Evolutionary conservation across 202 grass and related monocot species (phyloP), one percentile per base, ranked within the genome.

Genomic region (Panicum hallii): DNA sequence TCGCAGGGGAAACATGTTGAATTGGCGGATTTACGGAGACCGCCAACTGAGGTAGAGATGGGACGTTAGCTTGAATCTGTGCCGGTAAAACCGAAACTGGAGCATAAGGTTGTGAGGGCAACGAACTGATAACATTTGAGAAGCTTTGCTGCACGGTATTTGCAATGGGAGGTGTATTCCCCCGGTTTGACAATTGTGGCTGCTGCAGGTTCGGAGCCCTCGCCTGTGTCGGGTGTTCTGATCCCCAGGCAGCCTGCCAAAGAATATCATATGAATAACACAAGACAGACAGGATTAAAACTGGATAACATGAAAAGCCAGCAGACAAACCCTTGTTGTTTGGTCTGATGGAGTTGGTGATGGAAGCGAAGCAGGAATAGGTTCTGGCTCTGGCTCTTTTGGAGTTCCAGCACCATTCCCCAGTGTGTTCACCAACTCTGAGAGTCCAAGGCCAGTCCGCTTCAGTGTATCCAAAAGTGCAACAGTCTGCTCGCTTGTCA

Each of bases 401-500:
- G 49, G 45, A 38, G 64, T 55, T n/a, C 79, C 84, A 20, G 49
- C 60, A 22, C 62, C 66, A 26, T 87, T 87, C 9, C 64, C 58
- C 63, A 83, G 67, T 73, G 66, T 76, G 28, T 88, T 94, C 19
- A 91, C 68, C 84, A 96, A 73, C 44, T 94, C 91, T 6, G 88
- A 57, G 60, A 96, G 82, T 47, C 82, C 87, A 23, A 96, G 88
- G 46, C 93, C 97, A 72, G 90, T 97, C 71, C 71, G 89, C 86
- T 99, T 99, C 67, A 99, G 88, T 89, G 87, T 90, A 82, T 99
- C 97, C 54, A 99, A 76, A 79, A 99, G 90, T 10, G 88, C 89
- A 43, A 97, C 85, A 22, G 81, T 99, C 84, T 96, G 90, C 26
- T 92, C 97, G 19, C 52, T 91, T n/a, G 88, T 68, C 32, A 97